A percentile compares a stretch with the other conserved stretches of the same genome.
phyloP scores from a whole-genome alignment of 352 stramenopile genomes.

The Phytophthora hibernalis region DNA sequence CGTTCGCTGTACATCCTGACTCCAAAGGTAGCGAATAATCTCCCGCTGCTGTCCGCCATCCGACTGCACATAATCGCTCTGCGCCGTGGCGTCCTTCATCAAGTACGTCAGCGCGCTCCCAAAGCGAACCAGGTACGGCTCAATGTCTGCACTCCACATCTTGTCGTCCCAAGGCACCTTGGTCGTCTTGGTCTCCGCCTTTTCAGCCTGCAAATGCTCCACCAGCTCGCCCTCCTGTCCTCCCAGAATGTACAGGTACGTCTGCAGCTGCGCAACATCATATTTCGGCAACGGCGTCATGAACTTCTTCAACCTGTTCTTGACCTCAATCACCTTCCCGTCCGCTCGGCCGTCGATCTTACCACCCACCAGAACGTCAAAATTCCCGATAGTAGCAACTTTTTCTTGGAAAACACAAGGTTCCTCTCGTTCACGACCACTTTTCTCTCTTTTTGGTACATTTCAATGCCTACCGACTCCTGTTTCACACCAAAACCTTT shows the following conservation, averaged over 20 bases:
- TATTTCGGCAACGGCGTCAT: constrained; percentile 79
- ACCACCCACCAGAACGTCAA: constrained; percentile 76
- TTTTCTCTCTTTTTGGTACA: constrained; percentile 70
- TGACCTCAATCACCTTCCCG: constrained; percentile 86
- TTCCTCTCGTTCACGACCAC: constrained; percentile 76
- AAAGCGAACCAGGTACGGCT: constrained; percentile 75
- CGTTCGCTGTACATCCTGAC: constrained; percentile 35
- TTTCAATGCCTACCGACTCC: constrained; percentile 68
- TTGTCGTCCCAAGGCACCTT: constrained; percentile 66
- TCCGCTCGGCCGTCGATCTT: constrained; percentile 84
- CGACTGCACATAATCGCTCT: constrained; percentile 58
- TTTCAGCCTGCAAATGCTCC: constrained; percentile 71
- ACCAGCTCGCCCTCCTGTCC: constrained; percentile 77
- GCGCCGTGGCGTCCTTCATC: constrained; percentile 66
- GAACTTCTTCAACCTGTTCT: constrained; percentile 81
- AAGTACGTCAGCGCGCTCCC: constrained; percentile 74
- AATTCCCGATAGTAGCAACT: constrained; percentile 51
- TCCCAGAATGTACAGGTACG: constrained; percentile 84
- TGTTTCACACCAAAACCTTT: constrained; percentile 75
- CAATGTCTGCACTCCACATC: constrained; percentile 76
- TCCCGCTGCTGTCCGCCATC: constrained; percentile 58
- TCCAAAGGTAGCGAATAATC: constrained; percentile 82
- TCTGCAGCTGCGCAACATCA: constrained; percentile 85
- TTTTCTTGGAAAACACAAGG: constrained; percentile 79
- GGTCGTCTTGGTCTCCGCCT: constrained; percentile 72